Conservation (phyloP, 2,329 filamentous ascomycete species). For the Neocucurbitaria cava region DNA sequence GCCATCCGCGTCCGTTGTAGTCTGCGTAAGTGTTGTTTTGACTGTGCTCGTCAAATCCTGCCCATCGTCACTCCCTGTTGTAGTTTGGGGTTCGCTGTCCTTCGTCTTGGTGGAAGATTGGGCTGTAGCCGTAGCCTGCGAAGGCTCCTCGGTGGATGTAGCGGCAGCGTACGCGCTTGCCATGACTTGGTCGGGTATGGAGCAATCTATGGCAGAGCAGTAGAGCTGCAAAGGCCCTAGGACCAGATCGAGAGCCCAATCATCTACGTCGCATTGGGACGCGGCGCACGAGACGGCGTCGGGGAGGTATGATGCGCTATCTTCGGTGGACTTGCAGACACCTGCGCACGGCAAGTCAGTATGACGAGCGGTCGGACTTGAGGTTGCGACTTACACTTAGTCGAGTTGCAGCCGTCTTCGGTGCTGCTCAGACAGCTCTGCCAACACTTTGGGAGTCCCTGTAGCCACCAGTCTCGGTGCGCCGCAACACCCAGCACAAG, state of each 20-base stretch:
- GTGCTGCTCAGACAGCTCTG: constrained; percentile 22
- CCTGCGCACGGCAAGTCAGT: constrained; percentile 20
- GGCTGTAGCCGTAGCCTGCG: constrained; percentile 4
- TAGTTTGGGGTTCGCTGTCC: constrained; percentile 7
- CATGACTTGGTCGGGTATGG: constrained; percentile 27
- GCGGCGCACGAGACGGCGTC: constrained; percentile 27
- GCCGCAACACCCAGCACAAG: constrained; percentile 5
- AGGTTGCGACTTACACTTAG: constrained; percentile 18
- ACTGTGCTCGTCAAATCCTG: constrained; percentile 20
- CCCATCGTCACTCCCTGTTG: constrained; percentile 2
- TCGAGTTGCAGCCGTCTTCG: constrained; percentile 26
- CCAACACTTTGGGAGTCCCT: constrained; percentile 29
- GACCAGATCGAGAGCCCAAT: constrained; percentile 17
- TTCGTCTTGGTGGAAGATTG: constrained; percentile 7
- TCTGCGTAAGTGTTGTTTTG: constrained; percentile 27
- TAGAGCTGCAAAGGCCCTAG: constrained; percentile 28
- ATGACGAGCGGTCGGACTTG: too few species aligned
- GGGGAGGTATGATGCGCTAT: constrained; percentile 23
- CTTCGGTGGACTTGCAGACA: constrained; percentile 32
- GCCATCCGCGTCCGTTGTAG: constrained; percentile 29
- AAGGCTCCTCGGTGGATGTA: constrained; percentile 6
- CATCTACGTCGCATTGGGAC: constrained; percentile 20
- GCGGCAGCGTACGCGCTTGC: constrained; percentile 27
- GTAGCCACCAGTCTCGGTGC: constrained; percentile 25
- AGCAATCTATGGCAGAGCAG: constrained; percentile 21